Evolutionary conservation across 176 grass and related monocot genomes (phyloP).

Genomic region (Oryza officinalis): DNA sequence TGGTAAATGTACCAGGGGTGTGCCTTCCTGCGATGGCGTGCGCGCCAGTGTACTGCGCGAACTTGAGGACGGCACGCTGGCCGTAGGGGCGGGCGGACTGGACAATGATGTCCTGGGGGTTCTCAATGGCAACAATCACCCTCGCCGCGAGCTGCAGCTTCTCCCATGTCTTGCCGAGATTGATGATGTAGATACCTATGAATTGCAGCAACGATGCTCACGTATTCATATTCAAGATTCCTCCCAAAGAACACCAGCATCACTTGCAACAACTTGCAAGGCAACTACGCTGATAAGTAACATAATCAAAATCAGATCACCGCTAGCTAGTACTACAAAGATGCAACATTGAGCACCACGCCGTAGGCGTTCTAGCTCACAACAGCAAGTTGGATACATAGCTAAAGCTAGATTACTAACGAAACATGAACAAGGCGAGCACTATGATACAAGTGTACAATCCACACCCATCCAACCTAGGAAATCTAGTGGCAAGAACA

Average conservation of each 20-base stretch:
- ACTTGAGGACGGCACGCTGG: slow-evolving; percentile 87
- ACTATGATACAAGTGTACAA: not conserved
- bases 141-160: slow-evolving; percentile 83
- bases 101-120: slow-evolving; percentile 91
- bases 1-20: slow-evolving; percentile 90
- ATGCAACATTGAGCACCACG: not conserved
- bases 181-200: slow-evolving; percentile 87
- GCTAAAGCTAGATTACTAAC: not conserved
- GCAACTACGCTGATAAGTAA: not conserved
- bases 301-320: not conserved
- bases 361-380: not conserved
- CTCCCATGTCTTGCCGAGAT: slow-evolving; percentile 88
- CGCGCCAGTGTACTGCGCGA: slow-evolving; percentile 84
- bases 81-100: slow-evolving; percentile 92
- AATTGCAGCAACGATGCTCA: not conserved
- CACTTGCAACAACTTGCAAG: not conserved
- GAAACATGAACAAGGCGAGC: not conserved
- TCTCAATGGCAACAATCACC: slow-evolving; percentile 90
- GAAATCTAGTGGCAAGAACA: not conserved
- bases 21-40: slow-evolving; percentile 88
- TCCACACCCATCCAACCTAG: not conserved
- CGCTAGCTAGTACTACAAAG: not conserved
- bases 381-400: not conserved
- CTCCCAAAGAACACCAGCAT: not conserved
- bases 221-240: not conserved